Evolutionary conservation across 1,139 yeast genomes (phyloP), one percentile per base, ranked within the genome.

Genomic region (Kazachstania sp.): DNA sequence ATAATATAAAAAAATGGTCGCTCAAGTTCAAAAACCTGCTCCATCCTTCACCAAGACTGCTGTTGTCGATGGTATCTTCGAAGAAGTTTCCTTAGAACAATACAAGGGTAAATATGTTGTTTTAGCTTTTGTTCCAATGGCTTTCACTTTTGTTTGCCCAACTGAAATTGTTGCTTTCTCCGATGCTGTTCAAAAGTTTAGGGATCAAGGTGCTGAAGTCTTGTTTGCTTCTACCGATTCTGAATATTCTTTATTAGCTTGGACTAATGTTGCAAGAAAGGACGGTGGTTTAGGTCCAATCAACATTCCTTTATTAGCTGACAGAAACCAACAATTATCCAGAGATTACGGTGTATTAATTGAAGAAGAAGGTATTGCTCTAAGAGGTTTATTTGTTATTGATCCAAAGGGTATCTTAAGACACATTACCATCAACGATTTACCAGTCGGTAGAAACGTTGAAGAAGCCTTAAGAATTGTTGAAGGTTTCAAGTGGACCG

Each of bases 401-500:
- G 97, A 92, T 75, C 97, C 97, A 69, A 81, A 83, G 73, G 97
- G 97, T 65, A 70, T 70, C 63, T 80, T 90, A 66, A 87, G 97
- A 85, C 97, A 90, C 78, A 78, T 85, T 74, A 88, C 97, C 74
- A 78, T 90, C 78, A 90, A 92, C 78, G 97, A 92, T 71, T 83
- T 90, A 71, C 96, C 97, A 70, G 98, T 92, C 61, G 98, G 98
- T 71, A 88, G 98, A 80, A 85, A 87, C 64, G 97, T 90, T 59
- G 96, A 88, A 59, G 98, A 92, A 79, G 85, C 97, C 60, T 78
- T 86, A 69, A 88, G 98, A 84, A 82, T 92, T 70, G 81, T 92
- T 59, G 97, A 92, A 70, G 97, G 97, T 64, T 90, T 92, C 95
- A 95, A 90, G 78, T 88, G 92, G 87, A 84, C 95, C 66, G 96